phyloP scores from a whole-genome alignment of 2,329 filamentous ascomycete species.

The Calonectria naviculata region DNA sequence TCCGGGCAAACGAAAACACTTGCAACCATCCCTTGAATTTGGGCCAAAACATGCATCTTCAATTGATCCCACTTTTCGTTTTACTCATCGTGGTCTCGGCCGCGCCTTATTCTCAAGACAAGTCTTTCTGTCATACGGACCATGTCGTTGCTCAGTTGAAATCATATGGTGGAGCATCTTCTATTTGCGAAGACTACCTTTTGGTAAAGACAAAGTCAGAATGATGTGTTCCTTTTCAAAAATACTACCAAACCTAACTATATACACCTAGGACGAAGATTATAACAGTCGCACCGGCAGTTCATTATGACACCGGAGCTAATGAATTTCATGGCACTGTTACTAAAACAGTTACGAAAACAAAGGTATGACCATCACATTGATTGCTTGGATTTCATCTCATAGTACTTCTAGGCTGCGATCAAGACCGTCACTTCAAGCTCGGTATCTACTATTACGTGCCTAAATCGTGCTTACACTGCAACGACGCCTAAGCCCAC shows the following conservation, averaged over 20 bases:
- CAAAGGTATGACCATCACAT: background rate
- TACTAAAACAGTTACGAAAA: background rate
- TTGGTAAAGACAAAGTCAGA: background rate
- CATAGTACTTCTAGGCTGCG: background rate
- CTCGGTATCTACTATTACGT: background rate
- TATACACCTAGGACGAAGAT: background rate
- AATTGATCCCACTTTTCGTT: background rate
- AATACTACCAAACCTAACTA: too few species aligned
- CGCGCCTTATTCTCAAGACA: background rate
- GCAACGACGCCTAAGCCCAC: background rate
- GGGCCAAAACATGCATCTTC: background rate
- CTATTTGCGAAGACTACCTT: background rate
- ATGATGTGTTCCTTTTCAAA: too few species aligned
- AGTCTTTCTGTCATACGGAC: background rate
- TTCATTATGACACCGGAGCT: background rate
- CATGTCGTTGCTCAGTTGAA: background rate
- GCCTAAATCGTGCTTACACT: background rate
- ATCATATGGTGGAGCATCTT: background rate
- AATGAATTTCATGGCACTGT: background rate
- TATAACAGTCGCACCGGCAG: background rate
- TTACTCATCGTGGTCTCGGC: background rate
- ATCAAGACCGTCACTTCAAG: background rate
- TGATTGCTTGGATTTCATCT: background rate
- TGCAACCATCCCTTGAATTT: too few species aligned
- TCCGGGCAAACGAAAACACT: too few species aligned